Evolutionary conservation across 2,329 filamentous ascomycete genomes (phyloP).

Genomic region (Tolypocladium capitatum): DNA sequence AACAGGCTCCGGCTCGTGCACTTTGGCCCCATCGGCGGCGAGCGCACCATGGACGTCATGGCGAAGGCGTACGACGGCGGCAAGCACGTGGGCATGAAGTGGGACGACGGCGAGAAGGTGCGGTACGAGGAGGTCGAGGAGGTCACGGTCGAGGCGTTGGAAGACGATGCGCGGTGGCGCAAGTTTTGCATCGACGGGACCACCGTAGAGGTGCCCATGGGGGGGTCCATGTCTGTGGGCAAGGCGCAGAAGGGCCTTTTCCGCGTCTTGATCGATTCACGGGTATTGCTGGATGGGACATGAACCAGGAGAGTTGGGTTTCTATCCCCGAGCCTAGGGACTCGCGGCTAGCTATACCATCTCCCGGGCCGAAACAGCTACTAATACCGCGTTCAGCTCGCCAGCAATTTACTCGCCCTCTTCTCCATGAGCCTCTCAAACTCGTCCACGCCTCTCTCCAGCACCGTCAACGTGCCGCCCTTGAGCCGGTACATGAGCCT

Average conservation of each 20-base stretch:
- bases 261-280: slow-evolving; percentile 28
- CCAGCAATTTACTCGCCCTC: slow-evolving; percentile 33
- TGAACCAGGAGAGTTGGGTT: neutral
- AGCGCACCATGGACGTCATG: slow-evolving; percentile 68
- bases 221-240: slow-evolving; percentile 57
- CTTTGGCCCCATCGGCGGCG: slow-evolving; percentile 54
- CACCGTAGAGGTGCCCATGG: slow-evolving; percentile 59
- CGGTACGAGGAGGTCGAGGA: slow-evolving; percentile 59
- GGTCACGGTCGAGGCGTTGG: slow-evolving; percentile 51
- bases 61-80: slow-evolving; percentile 45
- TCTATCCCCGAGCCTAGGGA: neutral
- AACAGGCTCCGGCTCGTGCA: slow-evolving; percentile 58
- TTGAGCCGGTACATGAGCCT: slow-evolving; percentile 48
- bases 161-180: slow-evolving; percentile 63
- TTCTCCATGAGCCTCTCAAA: slow-evolving; percentile 53
- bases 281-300: slow-evolving; percentile 6
- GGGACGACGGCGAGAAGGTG: slow-evolving; percentile 46
- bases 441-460: slow-evolving; percentile 48
- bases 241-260: slow-evolving; percentile 30
- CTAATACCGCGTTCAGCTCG: neutral
- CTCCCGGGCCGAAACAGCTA: neutral
- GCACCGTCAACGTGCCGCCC: slow-evolving; percentile 37
- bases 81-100: slow-evolving; percentile 37
- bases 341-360: neutral
- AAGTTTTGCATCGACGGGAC: slow-evolving; percentile 86